These are phyloP conservation scores for Coemansia brasiliensis DNA, from an alignment of 192 early-diverging fungal genomes.

Conservation along the genomic window DNA sequence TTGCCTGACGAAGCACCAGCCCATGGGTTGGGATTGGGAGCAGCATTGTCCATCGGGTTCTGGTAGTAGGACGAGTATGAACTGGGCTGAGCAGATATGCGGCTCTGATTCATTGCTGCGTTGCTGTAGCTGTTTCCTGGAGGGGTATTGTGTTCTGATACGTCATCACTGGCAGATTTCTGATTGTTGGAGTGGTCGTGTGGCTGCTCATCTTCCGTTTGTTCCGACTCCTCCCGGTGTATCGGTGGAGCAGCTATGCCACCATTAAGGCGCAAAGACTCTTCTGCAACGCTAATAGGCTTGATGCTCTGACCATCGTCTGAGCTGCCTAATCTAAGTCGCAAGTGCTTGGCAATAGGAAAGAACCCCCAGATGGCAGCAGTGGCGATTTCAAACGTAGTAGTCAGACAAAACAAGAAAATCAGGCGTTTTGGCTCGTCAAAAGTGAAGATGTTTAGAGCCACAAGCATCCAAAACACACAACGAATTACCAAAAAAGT, in stretches of 20 bases:
- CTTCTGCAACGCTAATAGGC: constrained; percentile 4
- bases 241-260: constrained; percentile 10
- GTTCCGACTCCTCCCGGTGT: not conserved
- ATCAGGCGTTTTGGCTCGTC: constrained; percentile 37
- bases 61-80: constrained; percentile 14
- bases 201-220: not conserved
- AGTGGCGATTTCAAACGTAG: constrained; percentile 24
- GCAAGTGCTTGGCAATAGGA: constrained; percentile 25
- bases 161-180: constrained; percentile 5
- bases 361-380: constrained; percentile 27
- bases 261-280: constrained; percentile 1
- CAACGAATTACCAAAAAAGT: constrained; percentile 24
- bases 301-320: constrained; percentile 13
- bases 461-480: constrained; percentile 51
- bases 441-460: constrained; percentile 26
- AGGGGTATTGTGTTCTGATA: not conserved
- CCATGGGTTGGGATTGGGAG: constrained; percentile 16
- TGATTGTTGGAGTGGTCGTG: not conserved
- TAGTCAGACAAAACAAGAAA: constrained; percentile 42
- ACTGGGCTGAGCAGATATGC: constrained; percentile 3
- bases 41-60: not conserved
- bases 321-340: constrained; percentile 5
- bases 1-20: constrained; percentile 12
- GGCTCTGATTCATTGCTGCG: not conserved
- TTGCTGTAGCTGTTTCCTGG: constrained; percentile 12